phyloP scores from a whole-genome alignment of 1,284 basidiomycete species.

The Apiotrichum domesticum region DNA sequence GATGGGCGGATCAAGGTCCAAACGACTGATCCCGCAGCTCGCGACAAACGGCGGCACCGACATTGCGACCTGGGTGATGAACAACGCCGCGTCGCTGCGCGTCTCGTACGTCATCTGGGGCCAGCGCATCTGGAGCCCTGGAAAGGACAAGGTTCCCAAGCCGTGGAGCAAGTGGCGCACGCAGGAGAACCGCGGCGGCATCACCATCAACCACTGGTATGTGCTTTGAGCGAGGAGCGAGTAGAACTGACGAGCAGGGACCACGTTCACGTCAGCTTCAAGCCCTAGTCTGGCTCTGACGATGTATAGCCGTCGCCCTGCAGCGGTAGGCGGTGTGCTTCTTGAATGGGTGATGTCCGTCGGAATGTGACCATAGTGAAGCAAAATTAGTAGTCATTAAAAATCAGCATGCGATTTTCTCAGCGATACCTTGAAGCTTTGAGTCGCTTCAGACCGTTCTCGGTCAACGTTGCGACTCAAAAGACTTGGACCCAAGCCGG shows the following conservation, averaged over 20 bases:
- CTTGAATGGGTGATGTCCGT: too few relatives aligned
- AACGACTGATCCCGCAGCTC: background rate
- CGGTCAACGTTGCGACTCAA: too few relatives aligned
- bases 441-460: too few relatives aligned
- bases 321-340: too few relatives aligned
- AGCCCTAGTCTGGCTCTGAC: background rate
- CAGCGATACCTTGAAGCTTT: too few relatives aligned
- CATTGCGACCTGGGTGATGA: slow-evolving; percentile 1
- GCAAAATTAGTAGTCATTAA: too few relatives aligned
- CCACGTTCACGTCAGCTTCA: slow-evolving; percentile 5
- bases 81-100: background rate
- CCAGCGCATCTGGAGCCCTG: slow-evolving; percentile 1
- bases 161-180: background rate
- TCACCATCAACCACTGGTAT: slow-evolving; percentile 1
- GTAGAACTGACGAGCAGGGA: background rate
- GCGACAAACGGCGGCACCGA: background rate
- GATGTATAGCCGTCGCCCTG: too few relatives aligned
- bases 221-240: background rate
- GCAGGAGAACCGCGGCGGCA: background rate
- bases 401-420: too few relatives aligned
- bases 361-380: too few relatives aligned
- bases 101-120: slow-evolving; percentile 3
- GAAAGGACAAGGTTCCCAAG: background rate
- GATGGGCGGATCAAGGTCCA: too few relatives aligned
- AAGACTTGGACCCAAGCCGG: too few relatives aligned